These are phyloP conservation scores for Didymella exigua DNA, from an alignment of 2,329 filamentous ascomycete genomes.

Conservation along the genomic window DNA sequence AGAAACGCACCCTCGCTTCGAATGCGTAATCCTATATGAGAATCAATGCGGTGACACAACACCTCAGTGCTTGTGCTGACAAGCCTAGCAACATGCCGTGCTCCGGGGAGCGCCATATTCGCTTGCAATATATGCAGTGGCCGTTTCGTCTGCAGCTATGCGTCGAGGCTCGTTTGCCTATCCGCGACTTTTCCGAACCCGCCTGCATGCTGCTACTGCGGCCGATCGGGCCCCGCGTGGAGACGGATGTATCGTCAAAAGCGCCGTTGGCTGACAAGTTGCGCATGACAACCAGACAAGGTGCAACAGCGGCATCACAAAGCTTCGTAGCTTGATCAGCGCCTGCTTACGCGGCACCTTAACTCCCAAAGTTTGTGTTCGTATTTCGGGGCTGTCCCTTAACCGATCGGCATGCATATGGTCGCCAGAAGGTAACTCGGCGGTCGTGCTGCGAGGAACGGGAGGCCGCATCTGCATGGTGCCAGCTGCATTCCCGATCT, in stretches of 20 bases:
- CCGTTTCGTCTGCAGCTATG: slow-evolving; percentile 35
- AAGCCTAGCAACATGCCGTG: slow-evolving; percentile 29
- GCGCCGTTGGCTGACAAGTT: slow-evolving; percentile 29
- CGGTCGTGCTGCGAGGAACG: slow-evolving; percentile 13
- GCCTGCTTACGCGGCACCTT: slow-evolving; percentile 1
- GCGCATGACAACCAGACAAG: slow-evolving; percentile 21
- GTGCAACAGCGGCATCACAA: not conserved
- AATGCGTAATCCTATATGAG: slow-evolving; percentile 1
- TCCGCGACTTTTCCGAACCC: slow-evolving; percentile 29
- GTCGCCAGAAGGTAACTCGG: slow-evolving; percentile 8
- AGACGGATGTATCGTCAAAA: slow-evolving; percentile 4
- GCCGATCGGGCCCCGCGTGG: slow-evolving; percentile 30
- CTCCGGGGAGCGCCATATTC: slow-evolving; percentile 21
- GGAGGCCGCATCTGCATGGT: slow-evolving; percentile 16
- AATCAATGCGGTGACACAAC: slow-evolving; percentile 27
- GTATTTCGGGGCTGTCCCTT: not conserved
- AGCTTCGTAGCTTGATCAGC: slow-evolving; percentile 19
- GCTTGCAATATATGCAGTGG: slow-evolving; percentile 33
- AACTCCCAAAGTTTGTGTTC: not conserved
- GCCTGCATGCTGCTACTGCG: slow-evolving; percentile 37
- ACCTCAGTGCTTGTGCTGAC: slow-evolving; percentile 30
- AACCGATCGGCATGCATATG: slow-evolving; percentile 14
- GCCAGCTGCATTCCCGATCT: slow-evolving; percentile 16
- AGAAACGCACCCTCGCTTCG: slow-evolving; percentile 5
- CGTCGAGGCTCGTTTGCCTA: slow-evolving; percentile 21